A percentile compares a stretch with the other conserved stretches of the same genome.
Evolutionary conservation across 129 eudicot species (phyloP).

Genomic region (Ambrosia artemisiifolia): DNA sequence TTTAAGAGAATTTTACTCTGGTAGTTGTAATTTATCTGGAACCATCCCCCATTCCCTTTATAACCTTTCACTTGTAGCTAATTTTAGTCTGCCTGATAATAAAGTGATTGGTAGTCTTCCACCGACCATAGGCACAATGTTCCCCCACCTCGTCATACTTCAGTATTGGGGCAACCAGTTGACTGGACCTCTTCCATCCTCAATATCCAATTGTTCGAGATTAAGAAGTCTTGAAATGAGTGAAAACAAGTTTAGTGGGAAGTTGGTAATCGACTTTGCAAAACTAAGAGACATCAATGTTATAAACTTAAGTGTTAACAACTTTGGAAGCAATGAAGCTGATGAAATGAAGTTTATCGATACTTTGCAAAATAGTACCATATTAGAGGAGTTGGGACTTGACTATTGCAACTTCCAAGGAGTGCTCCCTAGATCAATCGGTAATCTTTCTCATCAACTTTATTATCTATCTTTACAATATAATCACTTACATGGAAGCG

Average conservation of each 20-base stretch:
- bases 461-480: background rate
- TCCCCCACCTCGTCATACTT: background rate
- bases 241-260: slow-evolving; percentile 1
- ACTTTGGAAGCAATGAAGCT: background rate
- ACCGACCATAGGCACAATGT: background rate
- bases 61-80: background rate
- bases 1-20: background rate
- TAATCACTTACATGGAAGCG: slow-evolving; percentile 8
- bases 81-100: background rate
- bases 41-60: background rate
- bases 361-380: slow-evolving; percentile 6
- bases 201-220: background rate
- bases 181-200: background rate
- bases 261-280: background rate
- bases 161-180: background rate
- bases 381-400: background rate
- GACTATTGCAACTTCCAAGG: background rate
- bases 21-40: background rate
- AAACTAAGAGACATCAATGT: background rate
- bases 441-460: slow-evolving; percentile 16
- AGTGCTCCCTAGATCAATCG: background rate
- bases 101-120: background rate
- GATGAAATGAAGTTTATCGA: slow-evolving; percentile 20
- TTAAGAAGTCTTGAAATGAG: background rate
- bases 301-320: background rate